Evolutionary conservation across 192 early-diverging fungal genomes (phyloP), one percentile per base, ranked within the genome.

Genomic region (Helicostylum pulchrum): DNA sequence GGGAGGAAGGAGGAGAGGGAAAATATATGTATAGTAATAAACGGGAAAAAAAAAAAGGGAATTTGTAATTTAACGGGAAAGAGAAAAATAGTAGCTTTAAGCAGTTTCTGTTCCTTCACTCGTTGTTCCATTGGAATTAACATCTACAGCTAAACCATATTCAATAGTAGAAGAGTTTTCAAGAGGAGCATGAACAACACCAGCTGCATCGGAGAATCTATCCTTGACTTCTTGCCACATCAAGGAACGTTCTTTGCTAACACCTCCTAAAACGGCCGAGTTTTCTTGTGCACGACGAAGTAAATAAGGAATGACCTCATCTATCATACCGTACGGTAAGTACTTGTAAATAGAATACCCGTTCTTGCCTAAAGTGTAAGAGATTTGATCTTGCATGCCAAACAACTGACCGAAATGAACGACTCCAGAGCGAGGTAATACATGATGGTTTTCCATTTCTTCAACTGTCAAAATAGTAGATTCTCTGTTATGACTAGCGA

Each of bases 261-360:
- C 83, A 45, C 85, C 84, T 7, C 82, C 83, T 39, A 94, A 70
- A 0, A 97, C 82, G 26, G 89, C 83, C 7, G 87, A 84, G 83
- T 99, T 99, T 75, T 99, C 96, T 77, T 94, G 90, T 36, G 93
- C 96, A 20, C 96, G 86, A 36, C 96, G 89, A 46, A 95, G 79
- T 60, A 99, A 78, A 68, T 94, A 99, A 5, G 96, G 94, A 72
- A 99, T 92, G 46, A 93, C 90, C 64, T 95, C 91, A 19, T 87
- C 80, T 42, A 98, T 85, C 31, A 88, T 84, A 26, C 94, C 96
- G 73, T 96, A 98, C 0, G 94, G 90, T 5, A 98, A 82, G 70
- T 94, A 95, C 83, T 97, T 97, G 83, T 90, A 94, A 57, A 90
- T 88, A 65, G 82, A 83, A 63, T 89, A 91, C 10, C 87, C 92